Base-by-base conservation (phyloP, 257 asterid species). In the Solanum piurae region DNA sequence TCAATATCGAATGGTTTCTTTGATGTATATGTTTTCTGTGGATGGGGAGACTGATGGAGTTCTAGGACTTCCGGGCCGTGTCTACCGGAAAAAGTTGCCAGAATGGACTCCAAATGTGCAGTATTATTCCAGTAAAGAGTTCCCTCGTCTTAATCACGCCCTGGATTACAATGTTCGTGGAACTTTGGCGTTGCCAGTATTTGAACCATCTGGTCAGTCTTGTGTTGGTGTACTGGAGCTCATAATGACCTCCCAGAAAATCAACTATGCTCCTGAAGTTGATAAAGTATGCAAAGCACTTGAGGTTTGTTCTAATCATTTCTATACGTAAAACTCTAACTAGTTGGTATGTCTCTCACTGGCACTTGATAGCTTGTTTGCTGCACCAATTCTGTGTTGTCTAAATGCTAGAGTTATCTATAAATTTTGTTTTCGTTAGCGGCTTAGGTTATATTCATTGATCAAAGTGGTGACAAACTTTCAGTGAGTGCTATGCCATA, bases 71-170 rank as follows among this genome's bases (percentile, higher is more conserved):
- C 98, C 98, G 0, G 98, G 98, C 29, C 96, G 98, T 49, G 98
- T 96, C 79, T 96, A 93, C 88, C 88, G 91, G 83, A 93, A 93
- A 87, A 96, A 91, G 91, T 89, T 95, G 85, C 99, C 99, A 3
- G 98, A 96, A 87, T 96, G 99, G 99, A 94, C 99, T 11, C 99
- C 99, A 34, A 93, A 96, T 90, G 99, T 96, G 91, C 99, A 94
- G 92, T 96, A 95, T 68, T 96, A 96, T 88, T 93, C 99, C 36
- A 94, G 98, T 92, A 93, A 94, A 88, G 99, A 96, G 90, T 96
- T 92, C 88, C 92, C 93, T 7, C 94, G 99, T 42, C 95, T 94
- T 86, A 92, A 88, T 91, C 98, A 96, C 87, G 99, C 99, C 44
- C 90, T 94, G 86, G 90, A 94, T 91, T 94, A 92, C 91, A 94